phyloP scores from a whole-genome alignment of 495 filamentous ascomycete genomes.

The Cryomyces minteri region DNA sequence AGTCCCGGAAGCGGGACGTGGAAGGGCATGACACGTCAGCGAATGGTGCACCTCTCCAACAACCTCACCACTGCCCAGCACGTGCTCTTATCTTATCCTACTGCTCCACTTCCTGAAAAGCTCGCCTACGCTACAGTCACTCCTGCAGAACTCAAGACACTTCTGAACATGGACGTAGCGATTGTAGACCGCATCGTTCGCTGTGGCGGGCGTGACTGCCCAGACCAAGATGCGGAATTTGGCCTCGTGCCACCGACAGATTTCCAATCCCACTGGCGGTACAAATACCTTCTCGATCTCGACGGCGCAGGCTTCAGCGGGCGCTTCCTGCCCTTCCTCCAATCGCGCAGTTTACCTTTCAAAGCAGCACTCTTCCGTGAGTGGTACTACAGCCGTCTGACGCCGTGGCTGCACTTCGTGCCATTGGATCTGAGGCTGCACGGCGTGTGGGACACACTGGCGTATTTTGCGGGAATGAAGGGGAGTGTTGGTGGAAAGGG shows the following conservation, averaged over 20 bases:
- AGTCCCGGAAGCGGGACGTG: conserved; percentile 24
- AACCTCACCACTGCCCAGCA: conserved; percentile 22
- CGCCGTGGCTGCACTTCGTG: conserved; percentile 63
- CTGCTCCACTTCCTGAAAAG: conserved; percentile 1
- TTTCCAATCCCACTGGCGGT: conserved; percentile 42
- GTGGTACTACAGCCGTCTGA: conserved; percentile 56
- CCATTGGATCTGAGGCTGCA: conserved; percentile 44
- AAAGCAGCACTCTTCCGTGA: conserved; percentile 46
- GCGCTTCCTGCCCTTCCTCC: conserved; percentile 42
- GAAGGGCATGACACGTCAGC: conserved; percentile 40
- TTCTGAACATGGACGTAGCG: conserved; percentile 8
- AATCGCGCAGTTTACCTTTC: conserved; percentile 44
- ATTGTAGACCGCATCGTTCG: conserved; percentile 30
- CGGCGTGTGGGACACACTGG: conserved; percentile 15
- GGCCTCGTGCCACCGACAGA: conserved; percentile 19
- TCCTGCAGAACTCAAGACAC: conserved; percentile 2
- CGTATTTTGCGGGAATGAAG: conserved; percentile 18
- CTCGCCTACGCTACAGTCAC: conserved; percentile 6
- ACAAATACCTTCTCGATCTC: conserved; percentile 48
- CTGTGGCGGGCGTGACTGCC: conserved; percentile 34
- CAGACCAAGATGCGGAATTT: conserved; percentile 30
- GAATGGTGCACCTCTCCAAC: conserved; percentile 34
- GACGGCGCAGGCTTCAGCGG: conserved; percentile 50
- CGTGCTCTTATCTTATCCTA: conserved; percentile 18
- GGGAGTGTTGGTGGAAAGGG: background rate